These are phyloP conservation scores for Podila clonocystis DNA, from an alignment of 192 early-diverging fungal genomes.

Conservation along the genomic window DNA sequence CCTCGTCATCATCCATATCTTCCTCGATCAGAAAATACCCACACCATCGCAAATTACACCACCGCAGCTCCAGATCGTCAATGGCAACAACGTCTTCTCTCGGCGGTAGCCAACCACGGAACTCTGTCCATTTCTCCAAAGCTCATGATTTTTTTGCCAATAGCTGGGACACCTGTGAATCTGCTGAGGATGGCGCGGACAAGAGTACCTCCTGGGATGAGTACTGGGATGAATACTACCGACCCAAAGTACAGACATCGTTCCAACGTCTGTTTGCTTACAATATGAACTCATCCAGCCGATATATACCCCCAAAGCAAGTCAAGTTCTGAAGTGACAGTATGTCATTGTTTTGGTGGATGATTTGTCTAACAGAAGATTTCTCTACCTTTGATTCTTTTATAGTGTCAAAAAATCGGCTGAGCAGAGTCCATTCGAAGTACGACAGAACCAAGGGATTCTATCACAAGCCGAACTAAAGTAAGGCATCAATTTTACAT, in stretches of 20 bases:
- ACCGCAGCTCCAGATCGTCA: neutral
- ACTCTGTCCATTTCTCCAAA: neutral
- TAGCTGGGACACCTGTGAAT: constrained; percentile 16
- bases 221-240: constrained; percentile 91
- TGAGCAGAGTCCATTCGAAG: constrained; percentile 49
- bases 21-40: constrained; percentile 3
- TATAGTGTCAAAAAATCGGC: constrained; percentile 30
- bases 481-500: neutral
- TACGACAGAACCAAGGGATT: constrained; percentile 30
- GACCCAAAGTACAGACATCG: constrained; percentile 78
- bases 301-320: constrained; percentile 57
- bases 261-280: constrained; percentile 84
- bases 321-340: neutral
- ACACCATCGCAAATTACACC: neutral
- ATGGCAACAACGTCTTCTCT: neutral
- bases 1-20: constrained; percentile 26
- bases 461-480: constrained; percentile 40
- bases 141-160: neutral
- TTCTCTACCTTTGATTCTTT: neutral
- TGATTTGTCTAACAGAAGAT: neutral
- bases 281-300: constrained; percentile 86
- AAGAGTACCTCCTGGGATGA: constrained; percentile 46
- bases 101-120: neutral
- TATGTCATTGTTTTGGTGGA: neutral
- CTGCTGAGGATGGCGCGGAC: neutral